Percentiles rank a stretch among this genome's conserved stretches.
phyloP scores from a whole-genome alignment of 2,329 filamentous ascomycete genomes.

The Phialemoniopsis sp. region DNA sequence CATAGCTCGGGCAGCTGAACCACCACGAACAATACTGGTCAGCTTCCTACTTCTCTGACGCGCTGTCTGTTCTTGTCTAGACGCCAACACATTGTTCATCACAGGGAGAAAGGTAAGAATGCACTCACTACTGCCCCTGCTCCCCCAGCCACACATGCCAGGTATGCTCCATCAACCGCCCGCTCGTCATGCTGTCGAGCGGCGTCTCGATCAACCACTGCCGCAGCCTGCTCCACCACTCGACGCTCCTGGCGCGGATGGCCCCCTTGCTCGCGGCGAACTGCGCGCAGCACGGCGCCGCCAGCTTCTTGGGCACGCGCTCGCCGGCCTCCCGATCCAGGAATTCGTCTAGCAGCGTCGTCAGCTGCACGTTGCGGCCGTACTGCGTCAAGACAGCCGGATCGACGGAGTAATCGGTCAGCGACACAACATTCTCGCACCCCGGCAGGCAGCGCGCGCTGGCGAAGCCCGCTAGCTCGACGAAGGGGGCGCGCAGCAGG shows the following conservation, averaged over 20 bases:
- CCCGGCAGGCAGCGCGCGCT: conserved; percentile 48
- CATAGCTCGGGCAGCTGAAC: conserved; percentile 11
- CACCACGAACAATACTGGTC: neutral
- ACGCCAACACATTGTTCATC: neutral
- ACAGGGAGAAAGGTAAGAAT: neutral
- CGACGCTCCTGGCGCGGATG: conserved; percentile 29
- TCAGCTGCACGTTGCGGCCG: conserved; percentile 10
- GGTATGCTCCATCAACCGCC: conserved; percentile 46
- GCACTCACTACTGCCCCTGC: conserved; percentile 10
- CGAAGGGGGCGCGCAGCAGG: conserved; percentile 44
- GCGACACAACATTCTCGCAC: conserved; percentile 19
- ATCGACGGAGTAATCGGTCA: conserved; percentile 7
- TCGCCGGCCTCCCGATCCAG: conserved; percentile 11
- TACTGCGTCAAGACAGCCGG: conserved; percentile 1
- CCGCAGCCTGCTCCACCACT: conserved; percentile 40
- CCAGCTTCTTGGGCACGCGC: conserved; percentile 27
- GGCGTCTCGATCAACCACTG: conserved; percentile 43
- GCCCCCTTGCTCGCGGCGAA: conserved; percentile 43
- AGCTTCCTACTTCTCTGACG: neutral
- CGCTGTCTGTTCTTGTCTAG: too few species aligned
- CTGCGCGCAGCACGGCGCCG: conserved; percentile 47
- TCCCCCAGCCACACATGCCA: conserved; percentile 41
- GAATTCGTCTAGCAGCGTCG: conserved; percentile 14
- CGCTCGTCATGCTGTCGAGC: conserved; percentile 35
- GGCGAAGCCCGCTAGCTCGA: conserved; percentile 51